Percentiles rank a stretch among this genome's conserved stretches.
Conservation (phyloP, 129 eudicot species). For the Oenanthe sinensis region DNA sequence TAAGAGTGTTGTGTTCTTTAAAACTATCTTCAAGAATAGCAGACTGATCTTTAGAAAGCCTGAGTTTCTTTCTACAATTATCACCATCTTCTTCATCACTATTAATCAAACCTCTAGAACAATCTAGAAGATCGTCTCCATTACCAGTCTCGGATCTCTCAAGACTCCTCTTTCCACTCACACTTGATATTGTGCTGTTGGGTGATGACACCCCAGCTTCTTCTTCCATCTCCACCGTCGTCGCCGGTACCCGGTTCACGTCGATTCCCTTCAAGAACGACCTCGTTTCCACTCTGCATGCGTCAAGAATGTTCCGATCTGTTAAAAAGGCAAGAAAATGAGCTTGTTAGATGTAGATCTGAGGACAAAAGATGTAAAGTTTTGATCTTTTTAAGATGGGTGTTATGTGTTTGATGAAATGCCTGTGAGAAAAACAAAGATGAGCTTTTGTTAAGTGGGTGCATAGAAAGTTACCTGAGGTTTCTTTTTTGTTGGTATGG, state of each 20-base stretch:
- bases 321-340: conserved; percentile 5
- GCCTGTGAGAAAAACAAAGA: neutral
- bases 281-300: conserved; percentile 47
- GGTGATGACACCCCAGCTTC: conserved; percentile 87
- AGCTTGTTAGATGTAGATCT: neutral
- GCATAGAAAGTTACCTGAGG: conserved; percentile 1
- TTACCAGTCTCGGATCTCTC: conserved; percentile 39
- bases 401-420: neutral
- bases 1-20: conserved; percentile 91
- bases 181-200: conserved; percentile 82
- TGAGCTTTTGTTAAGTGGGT: neutral
- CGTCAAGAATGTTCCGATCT: conserved; percentile 49
- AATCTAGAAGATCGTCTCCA: conserved; percentile 40
- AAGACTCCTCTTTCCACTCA: conserved; percentile 65
- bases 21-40: conserved; percentile 91
- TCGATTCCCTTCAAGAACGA: conserved; percentile 86
- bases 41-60: conserved; percentile 85
- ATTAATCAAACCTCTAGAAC: conserved; percentile 20
- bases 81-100: conserved; percentile 94
- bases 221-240: conserved; percentile 56
- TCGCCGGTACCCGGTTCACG: conserved; percentile 63
- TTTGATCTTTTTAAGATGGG: neutral
- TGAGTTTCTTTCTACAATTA: conserved; percentile 68
- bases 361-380: no score
- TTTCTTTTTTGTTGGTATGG: conserved; percentile 10